These are phyloP conservation scores for Aspergillus ochraceus DNA, from an alignment of 2,329 filamentous ascomycete genomes.

Conservation along the genomic window DNA sequence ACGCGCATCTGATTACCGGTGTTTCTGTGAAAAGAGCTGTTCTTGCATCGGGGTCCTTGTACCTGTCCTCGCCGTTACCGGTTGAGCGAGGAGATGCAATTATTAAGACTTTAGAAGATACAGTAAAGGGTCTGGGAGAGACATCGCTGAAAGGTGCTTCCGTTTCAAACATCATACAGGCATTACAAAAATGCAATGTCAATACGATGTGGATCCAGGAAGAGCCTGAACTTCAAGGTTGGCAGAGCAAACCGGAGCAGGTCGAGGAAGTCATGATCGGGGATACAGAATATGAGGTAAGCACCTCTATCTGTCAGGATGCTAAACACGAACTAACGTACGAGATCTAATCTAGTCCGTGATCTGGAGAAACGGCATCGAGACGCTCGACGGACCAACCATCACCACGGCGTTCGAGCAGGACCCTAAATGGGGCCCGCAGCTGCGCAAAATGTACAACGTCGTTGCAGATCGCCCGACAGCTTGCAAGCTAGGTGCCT, in stretches of 20 bases:
- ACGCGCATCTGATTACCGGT: constrained; percentile 42
- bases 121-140: constrained; percentile 27
- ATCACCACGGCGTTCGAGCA: constrained; percentile 38
- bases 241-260: constrained; percentile 36
- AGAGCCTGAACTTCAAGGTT: constrained; percentile 37
- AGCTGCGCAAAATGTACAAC: constrained; percentile 43
- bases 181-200: constrained; percentile 37
- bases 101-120: constrained; percentile 29
- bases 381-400: constrained; percentile 31
- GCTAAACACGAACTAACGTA: neutral
- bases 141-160: constrained; percentile 32
- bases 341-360: constrained; percentile 35
- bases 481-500: constrained; percentile 41
- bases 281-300: constrained; percentile 46
- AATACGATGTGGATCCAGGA: constrained; percentile 46
- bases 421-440: constrained; percentile 27
- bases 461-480: constrained; percentile 42
- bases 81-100: constrained; percentile 31
- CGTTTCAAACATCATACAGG: constrained; percentile 32
- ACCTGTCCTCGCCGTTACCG: constrained; percentile 46
- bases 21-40: constrained; percentile 36
- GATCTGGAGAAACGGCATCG: constrained; percentile 48
- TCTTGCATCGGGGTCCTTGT: constrained; percentile 45
- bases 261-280: constrained; percentile 43
- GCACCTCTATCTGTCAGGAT: neutral